Evolutionary conservation across 139 green algal genomes (phyloP), one percentile per base, ranked within the genome.

Genomic region (Mesotaenium endlicherianum): DNA sequence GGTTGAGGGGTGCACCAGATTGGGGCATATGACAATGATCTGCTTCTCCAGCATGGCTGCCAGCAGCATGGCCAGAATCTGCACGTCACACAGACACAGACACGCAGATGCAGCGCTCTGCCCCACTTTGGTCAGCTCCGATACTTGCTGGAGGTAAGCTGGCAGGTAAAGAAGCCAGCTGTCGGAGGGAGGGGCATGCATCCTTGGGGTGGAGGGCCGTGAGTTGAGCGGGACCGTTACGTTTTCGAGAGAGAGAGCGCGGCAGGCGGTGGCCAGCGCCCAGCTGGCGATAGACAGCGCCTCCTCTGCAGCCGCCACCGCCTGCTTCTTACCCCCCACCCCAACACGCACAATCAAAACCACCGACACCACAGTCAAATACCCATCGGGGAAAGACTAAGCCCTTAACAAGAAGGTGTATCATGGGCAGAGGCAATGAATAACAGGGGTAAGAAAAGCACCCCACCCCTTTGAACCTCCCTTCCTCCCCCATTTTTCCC

Each of bases 1-100:
- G n/a, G n/a, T n/a, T n/a, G n/a, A n/a, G n/a, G 30, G 3, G 16
- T 79, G n/a, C 41, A 74, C 89, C 16, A 96, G 81, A 86, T 95
- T 93, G 44, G 93, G 94, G 86, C 92, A 95, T 85, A 98, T 95
- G 38, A 98, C 85, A 30, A 97, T 93, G 42, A 96, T 85, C 87
- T 97, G 93, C 71, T 90, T 90, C 91, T 98, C 95, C 70, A 97
- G 88, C 88, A 98, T 87, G 0, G 84, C 91, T 3, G 88, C 92
- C 69, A 84, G 68, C 34, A 88, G 75, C 49, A 80, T 72, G 0
- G 57, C 26, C 41, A 85, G 75, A 31, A 83, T 59, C 71, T 87
- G 72, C 40, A 30, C 0, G 16, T 3, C 36, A 75, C 67, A 75
- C 36, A 67, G 11, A 30, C 6, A 30, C 55, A 67, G 8, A 30